Percentiles rank a stretch among this genome's conserved stretches.
phyloP scores from a whole-genome alignment of 1,284 basidiomycete genomes.

The Tilletia setariae region DNA sequence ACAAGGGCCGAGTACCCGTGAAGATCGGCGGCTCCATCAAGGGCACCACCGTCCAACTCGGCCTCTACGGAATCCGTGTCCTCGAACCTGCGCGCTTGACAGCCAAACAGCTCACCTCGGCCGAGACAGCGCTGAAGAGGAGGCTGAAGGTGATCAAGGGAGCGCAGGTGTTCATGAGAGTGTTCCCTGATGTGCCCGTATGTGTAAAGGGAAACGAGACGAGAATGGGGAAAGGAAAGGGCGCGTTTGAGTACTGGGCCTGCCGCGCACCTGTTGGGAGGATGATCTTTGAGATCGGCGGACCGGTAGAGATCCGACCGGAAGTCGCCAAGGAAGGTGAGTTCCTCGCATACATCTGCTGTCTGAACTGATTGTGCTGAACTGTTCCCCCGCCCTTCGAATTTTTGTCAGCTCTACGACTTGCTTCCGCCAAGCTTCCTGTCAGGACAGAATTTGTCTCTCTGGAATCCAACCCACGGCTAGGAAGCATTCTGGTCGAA shows the following conservation, averaged over 20 bases:
- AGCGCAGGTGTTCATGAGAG: slow-evolving; percentile 77
- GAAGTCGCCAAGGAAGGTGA: slow-evolving; percentile 88
- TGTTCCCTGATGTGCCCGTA: slow-evolving; percentile 95
- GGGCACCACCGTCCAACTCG: slow-evolving; percentile 87
- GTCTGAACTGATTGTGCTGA: neutral
- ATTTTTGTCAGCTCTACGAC: slow-evolving; percentile 68
- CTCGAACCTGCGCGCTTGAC: slow-evolving; percentile 79
- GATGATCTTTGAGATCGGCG: slow-evolving; percentile 92
- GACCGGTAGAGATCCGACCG: slow-evolving; percentile 75
- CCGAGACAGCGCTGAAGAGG: slow-evolving; percentile 82
- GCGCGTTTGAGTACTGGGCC: slow-evolving; percentile 95
- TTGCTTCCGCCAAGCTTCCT: slow-evolving; percentile 85
- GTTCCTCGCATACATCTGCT: slow-evolving; percentile 31
- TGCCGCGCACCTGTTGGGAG: slow-evolving; percentile 85
- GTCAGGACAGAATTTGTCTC: slow-evolving; percentile 85
- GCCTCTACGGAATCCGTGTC: slow-evolving; percentile 86
- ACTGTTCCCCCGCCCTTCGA: neutral
- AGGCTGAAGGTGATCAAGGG: slow-evolving; percentile 90
- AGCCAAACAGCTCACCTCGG: slow-evolving; percentile 83
- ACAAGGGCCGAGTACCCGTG: slow-evolving; percentile 72
- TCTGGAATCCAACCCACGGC: slow-evolving; percentile 67
- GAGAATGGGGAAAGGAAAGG: slow-evolving; percentile 99
- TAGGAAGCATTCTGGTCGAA: slow-evolving; percentile 61
- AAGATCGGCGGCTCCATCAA: slow-evolving; percentile 77
- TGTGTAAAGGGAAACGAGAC: slow-evolving; percentile 99